These are phyloP conservation scores for Pugionium dolabratum DNA, from an alignment of 345 rosid genomes.

Conservation along the genomic window DNA sequence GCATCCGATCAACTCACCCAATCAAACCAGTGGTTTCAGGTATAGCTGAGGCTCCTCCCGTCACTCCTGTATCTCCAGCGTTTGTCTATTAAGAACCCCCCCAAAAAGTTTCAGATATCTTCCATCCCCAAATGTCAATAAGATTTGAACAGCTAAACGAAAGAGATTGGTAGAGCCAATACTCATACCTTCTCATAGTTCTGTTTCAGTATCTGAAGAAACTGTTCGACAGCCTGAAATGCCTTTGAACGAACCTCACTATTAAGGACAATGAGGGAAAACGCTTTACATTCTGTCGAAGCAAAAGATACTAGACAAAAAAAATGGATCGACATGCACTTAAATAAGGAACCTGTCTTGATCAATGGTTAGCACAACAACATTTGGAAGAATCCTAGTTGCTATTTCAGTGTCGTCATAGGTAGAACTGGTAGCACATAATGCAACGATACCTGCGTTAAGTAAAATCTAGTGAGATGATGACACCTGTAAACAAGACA, in stretches of 20 bases:
- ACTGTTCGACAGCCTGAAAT: conserved; percentile 93
- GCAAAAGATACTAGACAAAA: conserved; percentile 8
- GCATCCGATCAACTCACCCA: conserved; percentile 57
- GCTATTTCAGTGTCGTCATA: conserved; percentile 90
- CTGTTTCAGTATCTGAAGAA: conserved; percentile 83
- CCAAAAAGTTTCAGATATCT: conserved; percentile 1
- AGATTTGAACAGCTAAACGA: neutral
- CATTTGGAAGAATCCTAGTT: conserved; percentile 85
- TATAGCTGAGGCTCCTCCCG: conserved; percentile 62
- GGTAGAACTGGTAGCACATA: conserved; percentile 90
- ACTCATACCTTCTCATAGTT: conserved; percentile 68
- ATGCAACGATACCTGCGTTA: conserved; percentile 84
- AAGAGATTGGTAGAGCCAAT: conserved; percentile 1
- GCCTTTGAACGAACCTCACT: conserved; percentile 96
- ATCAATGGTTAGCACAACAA: conserved; percentile 88
- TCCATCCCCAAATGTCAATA: conserved; percentile 10
- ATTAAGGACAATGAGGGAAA: conserved; percentile 39
- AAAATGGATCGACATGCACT: neutral
- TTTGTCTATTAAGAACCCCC: conserved; percentile 45
- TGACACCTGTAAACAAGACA: conserved; percentile 2
- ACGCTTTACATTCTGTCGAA: conserved; percentile 9
- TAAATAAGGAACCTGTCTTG: conserved; percentile 68
- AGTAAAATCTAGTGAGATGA: conserved; percentile 30
- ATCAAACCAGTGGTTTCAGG: conserved; percentile 90
- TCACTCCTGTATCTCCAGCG: conserved; percentile 59